Percentiles rank a stretch among this genome's conserved stretches.
Evolutionary conservation across 306 rosid species (phyloP).

Genomic region (Mucuna pruriens): DNA sequence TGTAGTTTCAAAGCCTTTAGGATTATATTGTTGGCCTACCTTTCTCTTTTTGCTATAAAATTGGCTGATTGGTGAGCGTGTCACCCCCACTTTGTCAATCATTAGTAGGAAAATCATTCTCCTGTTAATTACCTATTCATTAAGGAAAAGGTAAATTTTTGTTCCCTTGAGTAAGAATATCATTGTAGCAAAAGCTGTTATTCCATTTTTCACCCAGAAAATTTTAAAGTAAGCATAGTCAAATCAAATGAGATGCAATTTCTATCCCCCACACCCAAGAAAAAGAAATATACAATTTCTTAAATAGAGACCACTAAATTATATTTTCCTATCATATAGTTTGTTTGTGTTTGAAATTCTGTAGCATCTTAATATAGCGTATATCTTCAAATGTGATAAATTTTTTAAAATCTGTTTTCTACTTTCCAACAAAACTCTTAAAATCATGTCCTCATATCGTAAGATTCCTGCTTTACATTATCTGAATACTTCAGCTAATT

Average conservation of each 20-base stretch:
- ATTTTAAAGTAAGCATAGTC: neutral
- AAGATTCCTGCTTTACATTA: neutral
- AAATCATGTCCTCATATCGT: neutral
- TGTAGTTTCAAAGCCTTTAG: conserved; percentile 1
- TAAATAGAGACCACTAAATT: neutral
- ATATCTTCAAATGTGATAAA: neutral
- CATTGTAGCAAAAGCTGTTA: neutral
- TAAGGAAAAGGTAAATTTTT: neutral
- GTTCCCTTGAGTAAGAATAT: neutral
- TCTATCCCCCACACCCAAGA: neutral
- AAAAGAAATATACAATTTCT: neutral
- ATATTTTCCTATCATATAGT: neutral
- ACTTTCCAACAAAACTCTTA: neutral
- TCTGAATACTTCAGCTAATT: neutral
- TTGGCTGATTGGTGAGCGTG: conserved; percentile 9
- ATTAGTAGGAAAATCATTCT: conserved; percentile 3
- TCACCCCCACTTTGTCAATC: conserved; percentile 22
- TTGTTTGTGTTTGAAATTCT: conserved; percentile 19
- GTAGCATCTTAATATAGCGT: neutral
- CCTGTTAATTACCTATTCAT: neutral
- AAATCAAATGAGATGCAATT: neutral
- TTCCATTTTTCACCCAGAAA: neutral
- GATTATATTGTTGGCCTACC: conserved; percentile 27
- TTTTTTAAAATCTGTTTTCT: neutral
- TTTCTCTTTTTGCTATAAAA: conserved; percentile 19